Conservation (phyloP, 257 asterid genomes). For the Penstemon newberryi region DNA sequence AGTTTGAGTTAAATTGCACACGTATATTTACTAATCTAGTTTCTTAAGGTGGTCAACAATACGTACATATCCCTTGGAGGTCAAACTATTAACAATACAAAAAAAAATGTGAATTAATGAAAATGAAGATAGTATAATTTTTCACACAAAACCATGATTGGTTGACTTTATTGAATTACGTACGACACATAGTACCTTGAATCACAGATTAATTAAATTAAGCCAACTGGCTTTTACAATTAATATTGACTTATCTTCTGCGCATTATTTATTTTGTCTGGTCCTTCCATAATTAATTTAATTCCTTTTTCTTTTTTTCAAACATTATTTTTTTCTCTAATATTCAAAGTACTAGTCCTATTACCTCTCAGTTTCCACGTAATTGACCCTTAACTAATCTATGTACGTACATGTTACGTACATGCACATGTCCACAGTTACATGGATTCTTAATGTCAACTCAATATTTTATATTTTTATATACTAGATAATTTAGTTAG, state of each 20-base stretch:
- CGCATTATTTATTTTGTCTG: too few relatives aligned
- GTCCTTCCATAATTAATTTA: too few relatives aligned
- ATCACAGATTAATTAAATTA: not conserved
- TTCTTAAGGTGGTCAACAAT: too few relatives aligned
- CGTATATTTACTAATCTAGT: too few relatives aligned
- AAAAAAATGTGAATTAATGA: not conserved
- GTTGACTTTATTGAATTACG: not conserved
- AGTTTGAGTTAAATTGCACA: too few relatives aligned
- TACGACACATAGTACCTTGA: not conserved
- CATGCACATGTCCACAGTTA: conserved; percentile 18
- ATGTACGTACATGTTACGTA: not conserved
- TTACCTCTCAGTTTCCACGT: not conserved
- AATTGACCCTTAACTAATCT: not conserved
- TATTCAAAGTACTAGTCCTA: not conserved
- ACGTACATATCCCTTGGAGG: too few relatives aligned
- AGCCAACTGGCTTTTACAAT: conserved; percentile 35
- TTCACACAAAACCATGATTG: not conserved
- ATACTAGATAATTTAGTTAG: too few relatives aligned
- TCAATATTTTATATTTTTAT: not conserved
- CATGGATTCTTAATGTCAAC: not conserved
- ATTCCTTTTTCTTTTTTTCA: not conserved
- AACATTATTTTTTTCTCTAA: not conserved
- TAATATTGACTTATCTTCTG: conserved; percentile 25
- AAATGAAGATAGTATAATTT: not conserved
- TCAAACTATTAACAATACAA: too few relatives aligned